A percentile compares a stretch with the other conserved stretches of the same genome.
These are phyloP conservation scores for Ceriops tagal DNA, from an alignment of 345 rosid genomes.

Conservation along the genomic window DNA sequence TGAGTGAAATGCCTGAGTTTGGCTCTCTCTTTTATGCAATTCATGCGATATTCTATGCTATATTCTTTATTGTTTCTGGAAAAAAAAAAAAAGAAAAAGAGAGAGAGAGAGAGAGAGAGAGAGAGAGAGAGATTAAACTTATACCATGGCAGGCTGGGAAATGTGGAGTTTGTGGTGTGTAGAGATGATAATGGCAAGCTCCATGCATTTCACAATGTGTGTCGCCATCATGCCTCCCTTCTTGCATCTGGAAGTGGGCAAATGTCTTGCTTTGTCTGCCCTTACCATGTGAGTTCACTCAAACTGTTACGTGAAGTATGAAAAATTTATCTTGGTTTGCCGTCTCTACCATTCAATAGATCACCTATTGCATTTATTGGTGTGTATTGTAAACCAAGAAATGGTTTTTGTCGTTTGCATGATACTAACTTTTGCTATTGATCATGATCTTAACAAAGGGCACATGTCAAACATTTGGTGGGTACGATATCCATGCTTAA, in stretches of 20 bases:
- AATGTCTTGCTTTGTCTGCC: slow-evolving; percentile 81
- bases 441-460: neutral
- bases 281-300: slow-evolving; percentile 66
- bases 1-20: neutral
- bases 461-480: neutral
- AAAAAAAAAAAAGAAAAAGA: too few relatives aligned
- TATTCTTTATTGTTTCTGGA: neutral
- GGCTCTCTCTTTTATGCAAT: neutral
- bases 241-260: slow-evolving; percentile 72
- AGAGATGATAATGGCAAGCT: slow-evolving; percentile 62
- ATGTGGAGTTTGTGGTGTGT: slow-evolving; percentile 73
- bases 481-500: too few relatives aligned
- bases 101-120: too few relatives aligned
- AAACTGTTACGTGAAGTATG: neutral
- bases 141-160: slow-evolving; percentile 54
- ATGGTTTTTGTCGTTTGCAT: too few relatives aligned
- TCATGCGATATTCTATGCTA: neutral
- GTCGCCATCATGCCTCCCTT: slow-evolving; percentile 89
- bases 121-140: slow-evolving; percentile 6
- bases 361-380: too few relatives aligned
- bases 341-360: too few relatives aligned
- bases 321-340: too few relatives aligned
- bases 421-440: neutral
- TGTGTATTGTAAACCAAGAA: too few relatives aligned
- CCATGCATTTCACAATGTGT: slow-evolving; percentile 80